Conservation (phyloP, 2,329 filamentous ascomycete genomes). For the Dothideomycetes sp. region DNA sequence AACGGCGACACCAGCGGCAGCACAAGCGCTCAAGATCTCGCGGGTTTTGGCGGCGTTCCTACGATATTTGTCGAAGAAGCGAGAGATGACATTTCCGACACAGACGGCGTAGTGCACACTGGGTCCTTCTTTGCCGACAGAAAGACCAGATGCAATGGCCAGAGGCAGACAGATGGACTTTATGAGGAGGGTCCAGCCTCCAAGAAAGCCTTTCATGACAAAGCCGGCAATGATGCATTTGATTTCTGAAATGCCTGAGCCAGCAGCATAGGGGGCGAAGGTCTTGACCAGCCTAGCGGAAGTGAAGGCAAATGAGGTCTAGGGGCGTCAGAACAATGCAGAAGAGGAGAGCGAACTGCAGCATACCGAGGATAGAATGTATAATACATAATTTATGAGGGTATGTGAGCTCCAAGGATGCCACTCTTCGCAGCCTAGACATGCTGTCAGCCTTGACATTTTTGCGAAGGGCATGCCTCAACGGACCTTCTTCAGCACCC, state of each 20-base stretch:
- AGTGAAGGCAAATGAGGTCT: constrained; percentile 60
- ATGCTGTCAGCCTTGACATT: constrained; percentile 28
- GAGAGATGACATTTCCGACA: constrained; percentile 90
- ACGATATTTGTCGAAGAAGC: constrained; percentile 85
- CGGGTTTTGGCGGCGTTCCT: constrained; percentile 87
- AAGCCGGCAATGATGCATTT: constrained; percentile 99
- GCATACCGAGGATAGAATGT: constrained; percentile 61
- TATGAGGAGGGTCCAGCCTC: constrained; percentile 82
- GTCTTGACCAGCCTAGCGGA: constrained; percentile 77
- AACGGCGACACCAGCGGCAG: constrained; percentile 88
- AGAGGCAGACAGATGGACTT: constrained; percentile 87
- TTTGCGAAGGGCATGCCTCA: constrained; percentile 28
- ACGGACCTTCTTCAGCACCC: constrained; percentile 65
- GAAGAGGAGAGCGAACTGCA: constrained; percentile 32
- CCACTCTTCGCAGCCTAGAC: constrained; percentile 65
- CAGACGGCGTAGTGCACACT: constrained; percentile 99
- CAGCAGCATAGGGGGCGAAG: constrained; percentile 91
- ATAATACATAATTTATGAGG: constrained; percentile 74
- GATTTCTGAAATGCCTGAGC: constrained; percentile 96
- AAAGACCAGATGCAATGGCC: constrained; percentile 86
- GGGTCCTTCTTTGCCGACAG: constrained; percentile 92
- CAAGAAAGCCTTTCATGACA: constrained; percentile 96
- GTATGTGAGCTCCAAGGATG: constrained; percentile 73
- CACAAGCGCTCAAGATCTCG: constrained; percentile 89
- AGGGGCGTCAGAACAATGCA: neutral